These are phyloP conservation scores for Sporothrix phasma DNA, from an alignment of 2,329 filamentous ascomycete genomes.

Conservation along the genomic window DNA sequence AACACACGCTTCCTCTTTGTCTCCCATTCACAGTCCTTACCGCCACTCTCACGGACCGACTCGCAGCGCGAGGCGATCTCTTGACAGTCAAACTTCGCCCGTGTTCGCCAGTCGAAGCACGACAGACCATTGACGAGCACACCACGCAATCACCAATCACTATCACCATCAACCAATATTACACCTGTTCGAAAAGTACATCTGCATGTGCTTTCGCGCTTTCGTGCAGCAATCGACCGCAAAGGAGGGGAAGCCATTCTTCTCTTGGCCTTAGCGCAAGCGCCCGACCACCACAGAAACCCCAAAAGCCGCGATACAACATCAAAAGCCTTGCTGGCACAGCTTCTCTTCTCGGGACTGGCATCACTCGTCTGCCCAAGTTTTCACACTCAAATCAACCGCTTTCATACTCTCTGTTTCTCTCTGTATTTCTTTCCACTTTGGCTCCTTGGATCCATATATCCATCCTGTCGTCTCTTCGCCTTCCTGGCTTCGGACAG, in stretches of 20 bases:
- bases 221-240: background rate
- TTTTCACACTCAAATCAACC: background rate
- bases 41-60: background rate
- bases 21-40: background rate
- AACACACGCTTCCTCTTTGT: background rate
- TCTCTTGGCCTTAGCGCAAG: constrained; percentile 13
- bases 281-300: constrained; percentile 1
- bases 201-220: constrained; percentile 1
- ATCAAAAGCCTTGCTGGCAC: background rate
- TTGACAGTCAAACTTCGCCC: background rate
- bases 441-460: background rate
- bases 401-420: background rate
- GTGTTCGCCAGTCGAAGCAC: background rate
- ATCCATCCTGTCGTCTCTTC: background rate
- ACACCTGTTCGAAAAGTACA: background rate
- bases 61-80: constrained; percentile 3
- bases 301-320: constrained; percentile 3
- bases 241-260: constrained; percentile 3
- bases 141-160: background rate
- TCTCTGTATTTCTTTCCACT: background rate
- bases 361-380: background rate
- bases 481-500: background rate
- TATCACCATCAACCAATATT: background rate
- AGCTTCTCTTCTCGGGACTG: background rate
- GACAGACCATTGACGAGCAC: background rate